Evolutionary conservation across 768 basidiomycete species (phyloP).

Genomic region (Agrocybe pediades): DNA sequence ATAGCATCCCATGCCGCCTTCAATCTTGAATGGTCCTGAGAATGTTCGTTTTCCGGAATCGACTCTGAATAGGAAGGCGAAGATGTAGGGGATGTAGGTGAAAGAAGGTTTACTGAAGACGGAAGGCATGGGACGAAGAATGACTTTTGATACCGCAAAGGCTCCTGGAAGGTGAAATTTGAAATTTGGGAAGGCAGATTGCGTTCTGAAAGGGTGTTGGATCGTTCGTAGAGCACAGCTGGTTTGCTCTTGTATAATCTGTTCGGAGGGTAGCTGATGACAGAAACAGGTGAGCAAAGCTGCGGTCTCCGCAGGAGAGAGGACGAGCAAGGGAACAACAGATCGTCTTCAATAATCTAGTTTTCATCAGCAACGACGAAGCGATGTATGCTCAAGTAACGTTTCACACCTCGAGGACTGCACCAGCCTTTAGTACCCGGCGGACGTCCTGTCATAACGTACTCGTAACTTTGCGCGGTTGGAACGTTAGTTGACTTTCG

Average conservation of each 20-base stretch:
- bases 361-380: constrained; percentile 4
- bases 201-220: constrained; percentile 1
- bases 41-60: constrained; percentile 31
- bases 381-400: background rate
- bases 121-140: background rate
- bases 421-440: constrained; percentile 65
- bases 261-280: constrained; percentile 9
- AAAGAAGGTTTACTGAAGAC: constrained; percentile 2
- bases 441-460: constrained; percentile 55
- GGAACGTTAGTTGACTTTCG: background rate
- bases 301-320: constrained; percentile 17
- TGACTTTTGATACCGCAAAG: background rate
- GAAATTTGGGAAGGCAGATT: background rate
- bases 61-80: constrained; percentile 5
- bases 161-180: background rate
- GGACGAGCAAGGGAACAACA: constrained; percentile 62
- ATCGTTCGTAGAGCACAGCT: constrained; percentile 4
- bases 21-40: constrained; percentile 64
- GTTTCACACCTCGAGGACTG: constrained; percentile 58
- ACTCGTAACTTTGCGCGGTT: background rate
- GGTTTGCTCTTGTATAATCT: constrained; percentile 14
- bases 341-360: constrained; percentile 74
- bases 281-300: constrained; percentile 18
- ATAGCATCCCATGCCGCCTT: constrained; percentile 69
- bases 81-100: background rate